Evolutionary conservation across 192 early-diverging fungal genomes (phyloP), one percentile per base, ranked within the genome.

Genomic region (Backusella tarrabulga): DNA sequence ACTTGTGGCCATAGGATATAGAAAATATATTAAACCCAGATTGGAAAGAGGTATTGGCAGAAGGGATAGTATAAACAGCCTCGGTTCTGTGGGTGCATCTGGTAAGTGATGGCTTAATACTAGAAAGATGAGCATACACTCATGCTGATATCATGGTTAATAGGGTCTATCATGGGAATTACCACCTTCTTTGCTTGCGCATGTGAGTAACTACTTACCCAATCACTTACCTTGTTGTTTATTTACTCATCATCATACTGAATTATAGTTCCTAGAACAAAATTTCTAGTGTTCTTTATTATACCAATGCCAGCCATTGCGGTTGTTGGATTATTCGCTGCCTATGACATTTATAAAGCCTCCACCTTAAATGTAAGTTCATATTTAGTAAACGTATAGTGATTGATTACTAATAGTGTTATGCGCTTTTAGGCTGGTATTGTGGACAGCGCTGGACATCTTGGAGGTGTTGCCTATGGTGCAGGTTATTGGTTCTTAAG

Each of bases 221-320:
- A 15, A 50, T 50, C n/a, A 6, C 5, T 19, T 36, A n/a, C 9
- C 0, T 70, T 44, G 14, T 6, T 38, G 12, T 12, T 15, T 32
- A 5, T 41, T 15, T 36, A 40, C 14, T 38, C 68, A 21, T 41
- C 23, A n/a, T 4, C 21, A 21, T 52, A 46, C 36, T 73, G 34
- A 44, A 46, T 67, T 15, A 34, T 79, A 83, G 79, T 79, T 71
- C 87, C 87, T n/a, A 50, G 67, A 72, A 80, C 87, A 2, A 80
- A 77, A 5, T 88, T 85, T 40, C 76, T 86, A 1, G 36, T 88
- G 29, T 88, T 88, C 67, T 88, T 88, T 63, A 79, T 88, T 6
- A 78, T 86, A 56, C 85, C 82, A 42, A 88, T 88, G 85, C 85
- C 85, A 15, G 87, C 87, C 3, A 81, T 81, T 26, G 85, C 78